phyloP scores from a whole-genome alignment of 345 rosid genomes.

The Populus deltoides region DNA sequence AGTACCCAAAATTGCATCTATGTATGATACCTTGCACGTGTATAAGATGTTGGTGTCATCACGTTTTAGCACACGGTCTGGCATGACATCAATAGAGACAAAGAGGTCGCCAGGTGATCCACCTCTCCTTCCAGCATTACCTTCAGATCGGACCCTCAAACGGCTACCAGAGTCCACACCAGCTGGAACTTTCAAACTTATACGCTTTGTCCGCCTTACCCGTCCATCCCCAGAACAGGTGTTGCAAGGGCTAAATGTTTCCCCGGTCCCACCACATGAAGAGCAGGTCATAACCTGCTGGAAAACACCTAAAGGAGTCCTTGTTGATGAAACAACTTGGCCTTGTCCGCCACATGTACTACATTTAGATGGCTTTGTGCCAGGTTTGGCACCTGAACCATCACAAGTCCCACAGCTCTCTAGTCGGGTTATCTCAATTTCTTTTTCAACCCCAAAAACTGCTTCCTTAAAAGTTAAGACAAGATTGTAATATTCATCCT shows the following conservation, averaged over 20 bases:
- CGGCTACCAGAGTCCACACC: conserved; percentile 97
- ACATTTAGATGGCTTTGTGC: conserved; percentile 77
- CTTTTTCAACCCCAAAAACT: conserved; percentile 87
- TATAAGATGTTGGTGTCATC: conserved; percentile 83
- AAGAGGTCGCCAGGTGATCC: conserved; percentile 93
- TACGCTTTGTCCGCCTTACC: conserved; percentile 79
- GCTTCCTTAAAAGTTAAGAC: conserved; percentile 86
- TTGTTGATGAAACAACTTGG: conserved; percentile 81
- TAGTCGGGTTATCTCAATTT: conserved; percentile 84
- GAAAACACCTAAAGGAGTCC: conserved; percentile 94
- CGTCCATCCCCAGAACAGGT: conserved; percentile 91
- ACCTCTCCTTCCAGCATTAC: conserved; percentile 88
- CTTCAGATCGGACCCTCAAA: conserved; percentile 90
- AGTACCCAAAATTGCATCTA: conserved; percentile 91
- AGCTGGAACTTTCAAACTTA: conserved; percentile 88
- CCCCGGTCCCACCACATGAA: conserved; percentile 79
- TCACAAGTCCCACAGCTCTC: conserved; percentile 83
- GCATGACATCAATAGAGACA: conserved; percentile 73
- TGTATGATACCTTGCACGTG: conserved; percentile 83
- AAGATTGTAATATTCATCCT: conserved; percentile 86
- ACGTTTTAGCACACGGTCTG: conserved; percentile 79
- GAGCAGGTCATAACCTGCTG: conserved; percentile 97
- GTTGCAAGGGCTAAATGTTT: conserved; percentile 65
- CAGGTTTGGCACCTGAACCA: conserved; percentile 91
- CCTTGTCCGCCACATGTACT: conserved; percentile 96